Percentiles rank a stretch among this genome's conserved stretches.
Conservation (phyloP, 164 flowering plant species). For the Santalum album region DNA sequence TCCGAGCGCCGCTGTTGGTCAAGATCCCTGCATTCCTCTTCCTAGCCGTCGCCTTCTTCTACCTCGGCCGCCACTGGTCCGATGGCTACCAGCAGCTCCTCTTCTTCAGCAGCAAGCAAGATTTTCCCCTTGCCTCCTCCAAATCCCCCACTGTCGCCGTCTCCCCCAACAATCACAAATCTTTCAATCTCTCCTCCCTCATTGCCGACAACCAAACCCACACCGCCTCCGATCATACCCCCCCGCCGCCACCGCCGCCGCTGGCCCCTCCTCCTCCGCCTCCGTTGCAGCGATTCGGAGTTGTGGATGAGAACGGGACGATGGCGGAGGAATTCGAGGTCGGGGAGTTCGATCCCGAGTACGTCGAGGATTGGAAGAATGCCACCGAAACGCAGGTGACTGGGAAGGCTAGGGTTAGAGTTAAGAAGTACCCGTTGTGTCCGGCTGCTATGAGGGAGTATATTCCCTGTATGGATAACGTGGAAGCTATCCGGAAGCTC, state of each 20-base stretch:
- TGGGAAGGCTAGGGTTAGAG: constrained; percentile 19
- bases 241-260: constrained; percentile 15
- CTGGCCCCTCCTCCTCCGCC: constrained; percentile 31
- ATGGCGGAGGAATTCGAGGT: constrained; percentile 79
- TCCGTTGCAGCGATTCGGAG: constrained; percentile 44
- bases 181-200: constrained; percentile 24
- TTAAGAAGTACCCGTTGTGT: constrained; percentile 49
- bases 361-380: constrained; percentile 49
- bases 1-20: constrained; percentile 24
- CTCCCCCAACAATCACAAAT: constrained; percentile 43
- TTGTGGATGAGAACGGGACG: constrained; percentile 73
- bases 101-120: constrained; percentile 40
- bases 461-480: constrained; percentile 73
- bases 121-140: not conserved
- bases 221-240: constrained; percentile 6
- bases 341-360: constrained; percentile 64
- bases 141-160: constrained; percentile 23
- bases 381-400: constrained; percentile 23
- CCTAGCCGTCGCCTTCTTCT: constrained; percentile 52
- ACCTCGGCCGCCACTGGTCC: constrained; percentile 70
- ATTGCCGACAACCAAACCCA: constrained; percentile 14
- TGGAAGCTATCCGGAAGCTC: constrained; percentile 44
- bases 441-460: constrained; percentile 55
- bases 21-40: constrained; percentile 40
- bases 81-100: constrained; percentile 44